Percentiles rank a stretch among this genome's conserved stretches.
phyloP scores from a whole-genome alignment of 371 early-diverging fungal genomes.

The Entomophthora muscae region DNA sequence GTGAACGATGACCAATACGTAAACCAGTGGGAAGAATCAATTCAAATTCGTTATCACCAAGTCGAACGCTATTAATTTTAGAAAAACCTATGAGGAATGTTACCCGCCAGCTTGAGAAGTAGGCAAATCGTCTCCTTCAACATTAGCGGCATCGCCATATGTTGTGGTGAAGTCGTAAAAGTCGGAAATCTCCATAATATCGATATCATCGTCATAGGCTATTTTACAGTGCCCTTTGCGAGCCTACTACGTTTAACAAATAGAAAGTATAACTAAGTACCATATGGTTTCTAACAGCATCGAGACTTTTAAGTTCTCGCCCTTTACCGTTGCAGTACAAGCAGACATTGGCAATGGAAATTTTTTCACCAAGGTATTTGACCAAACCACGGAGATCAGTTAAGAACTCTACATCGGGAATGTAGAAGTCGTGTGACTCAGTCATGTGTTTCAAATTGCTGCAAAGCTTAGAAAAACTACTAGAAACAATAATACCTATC shows the following conservation, averaged over 20 bases:
- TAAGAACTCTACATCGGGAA: constrained; percentile 88
- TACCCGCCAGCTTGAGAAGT: constrained; percentile 17
- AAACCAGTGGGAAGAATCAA: constrained; percentile 70
- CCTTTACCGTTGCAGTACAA: constrained; percentile 89
- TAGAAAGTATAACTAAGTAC: constrained; percentile 16
- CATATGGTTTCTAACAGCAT: constrained; percentile 91
- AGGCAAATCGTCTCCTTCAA: constrained; percentile 32
- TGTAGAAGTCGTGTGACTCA: constrained; percentile 71
- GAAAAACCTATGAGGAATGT: background rate
- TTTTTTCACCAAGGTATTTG: constrained; percentile 81
- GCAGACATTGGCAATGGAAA: constrained; percentile 82
- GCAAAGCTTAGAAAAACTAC: background rate
- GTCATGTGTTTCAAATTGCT: constrained; percentile 85
- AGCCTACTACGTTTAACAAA: constrained; percentile 17
- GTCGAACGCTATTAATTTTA: background rate
- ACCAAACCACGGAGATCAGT: constrained; percentile 76
- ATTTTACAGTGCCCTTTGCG: constrained; percentile 91
- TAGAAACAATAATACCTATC: constrained; percentile 19
- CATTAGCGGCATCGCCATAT: constrained; percentile 32
- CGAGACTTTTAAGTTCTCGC: constrained; percentile 57
- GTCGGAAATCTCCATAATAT: constrained; percentile 75
- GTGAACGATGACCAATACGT: constrained; percentile 65
- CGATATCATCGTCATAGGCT: constrained; percentile 76
- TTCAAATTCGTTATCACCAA: constrained; percentile 53
- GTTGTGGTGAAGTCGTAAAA: constrained; percentile 79